Evolutionary conservation across 257 asterid species (phyloP), one percentile per base, ranked within the genome.

Genomic region (Nicotiana undulata): DNA sequence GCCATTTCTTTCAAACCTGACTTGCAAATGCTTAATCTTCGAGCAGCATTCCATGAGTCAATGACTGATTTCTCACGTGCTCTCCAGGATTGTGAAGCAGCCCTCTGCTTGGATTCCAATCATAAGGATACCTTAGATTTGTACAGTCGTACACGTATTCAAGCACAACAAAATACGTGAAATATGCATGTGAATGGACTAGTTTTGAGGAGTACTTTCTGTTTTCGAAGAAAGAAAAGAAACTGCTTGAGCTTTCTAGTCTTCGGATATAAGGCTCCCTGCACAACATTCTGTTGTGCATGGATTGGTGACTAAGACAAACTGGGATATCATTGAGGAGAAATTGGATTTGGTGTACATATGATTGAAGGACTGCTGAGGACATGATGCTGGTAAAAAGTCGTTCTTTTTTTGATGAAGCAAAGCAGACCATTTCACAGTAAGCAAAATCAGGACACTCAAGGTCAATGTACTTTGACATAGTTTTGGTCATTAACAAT

Each of bases 1-100:
- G 91, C 93, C 82, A 85, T 90, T 85, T 82, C 86, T 81, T 90
- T 90, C 85, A 90, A 85, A 84, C 89, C 89, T 2, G 91, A 88
- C 84, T 52, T 90, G 82, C 91, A 87, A 76, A 88, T 88, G 91
- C 93, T 90, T 16, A 85, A 88, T 83, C 91, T 88, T 58, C 84
- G 92, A 81, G 93, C 92, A 63, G 92, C 92, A 56, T 90, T 90
- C 84, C 85, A 86, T 13, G 93, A 90, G 83, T 90, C 93, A 18
- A 87, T 90, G 91, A 85, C 85, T 9, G 90, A 88, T 78, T 82
- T 83, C 26, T 70, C 65, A 59, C 85, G 86, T 63, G 90, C 93
- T 24, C 88, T 90, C 66, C 78, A 80, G 78, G 93, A 90, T 75
- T 85, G 93, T 80, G 90, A 87, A 84, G 90, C 91, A 15, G 91